phyloP scores from a whole-genome alignment of 1,284 basidiomycete genomes.

The Rhodotorula sp. region DNA sequence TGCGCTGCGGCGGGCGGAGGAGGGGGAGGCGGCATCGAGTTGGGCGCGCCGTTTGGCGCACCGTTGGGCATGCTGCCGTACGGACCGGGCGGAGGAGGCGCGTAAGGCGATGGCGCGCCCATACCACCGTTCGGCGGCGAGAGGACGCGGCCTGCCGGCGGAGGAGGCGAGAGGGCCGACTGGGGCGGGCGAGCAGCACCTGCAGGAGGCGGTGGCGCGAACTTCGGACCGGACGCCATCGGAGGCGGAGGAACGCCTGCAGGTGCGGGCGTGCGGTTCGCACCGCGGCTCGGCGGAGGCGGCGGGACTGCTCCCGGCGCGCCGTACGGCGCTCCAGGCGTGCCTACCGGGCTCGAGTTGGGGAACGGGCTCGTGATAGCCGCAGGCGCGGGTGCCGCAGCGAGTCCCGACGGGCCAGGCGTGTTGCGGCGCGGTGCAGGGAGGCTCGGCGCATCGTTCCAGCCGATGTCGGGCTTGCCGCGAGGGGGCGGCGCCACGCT shows the following conservation, averaged over 20 bases:
- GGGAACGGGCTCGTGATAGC: slow-evolving; percentile 86
- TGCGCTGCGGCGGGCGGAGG: not conserved
- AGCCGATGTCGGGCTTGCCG: slow-evolving; percentile 65
- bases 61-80: too few species aligned
- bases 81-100: not conserved
- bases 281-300: slow-evolving; percentile 43
- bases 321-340: slow-evolving; percentile 36
- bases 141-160: slow-evolving; percentile 1
- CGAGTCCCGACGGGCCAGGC: slow-evolving; percentile 55
- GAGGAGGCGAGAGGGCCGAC: slow-evolving; percentile 1
- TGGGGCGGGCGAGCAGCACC: not conserved
- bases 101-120: slow-evolving; percentile 9
- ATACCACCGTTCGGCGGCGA: slow-evolving; percentile 14
- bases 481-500: slow-evolving; percentile 49
- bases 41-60: not conserved
- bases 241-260: slow-evolving; percentile 46
- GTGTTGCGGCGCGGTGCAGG: slow-evolving; percentile 49
- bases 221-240: slow-evolving; percentile 45
- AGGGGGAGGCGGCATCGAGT: not conserved
- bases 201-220: slow-evolving; percentile 47
- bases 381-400: slow-evolving; percentile 60
- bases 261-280: slow-evolving; percentile 42
- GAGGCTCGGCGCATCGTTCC: slow-evolving; percentile 83
- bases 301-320: slow-evolving; percentile 43
- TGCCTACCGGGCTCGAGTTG: slow-evolving; percentile 55